These are phyloP conservation scores for Acer negundo DNA, from an alignment of 345 rosid species.

Conservation along the genomic window DNA sequence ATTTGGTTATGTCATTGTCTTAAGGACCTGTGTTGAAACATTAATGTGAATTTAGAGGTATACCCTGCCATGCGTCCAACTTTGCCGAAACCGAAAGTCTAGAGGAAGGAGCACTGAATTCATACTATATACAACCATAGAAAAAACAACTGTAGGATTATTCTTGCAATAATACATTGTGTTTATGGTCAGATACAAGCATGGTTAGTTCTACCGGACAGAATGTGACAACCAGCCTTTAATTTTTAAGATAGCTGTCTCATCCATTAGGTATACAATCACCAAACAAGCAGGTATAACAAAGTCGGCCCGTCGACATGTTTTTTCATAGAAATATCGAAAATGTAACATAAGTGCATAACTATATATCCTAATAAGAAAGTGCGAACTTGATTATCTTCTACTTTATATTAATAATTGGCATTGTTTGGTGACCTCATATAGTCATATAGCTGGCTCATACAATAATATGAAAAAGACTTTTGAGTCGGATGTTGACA, in stretches of 20 bases:
- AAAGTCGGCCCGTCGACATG: background rate
- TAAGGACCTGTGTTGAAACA: background rate
- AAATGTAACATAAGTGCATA: too few relatives aligned
- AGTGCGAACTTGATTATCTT: too few relatives aligned
- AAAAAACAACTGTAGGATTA: background rate
- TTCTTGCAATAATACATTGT: background rate
- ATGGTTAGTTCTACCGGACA: background rate
- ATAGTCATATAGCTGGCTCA: slow-evolving; percentile 29
- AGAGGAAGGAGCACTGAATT: background rate
- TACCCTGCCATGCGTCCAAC: background rate
- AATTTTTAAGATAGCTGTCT: slow-evolving; percentile 1
- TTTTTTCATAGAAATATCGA: background rate
- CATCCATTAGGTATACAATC: slow-evolving; percentile 22
- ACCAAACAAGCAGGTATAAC: background rate
- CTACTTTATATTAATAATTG: background rate
- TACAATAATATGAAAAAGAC: slow-evolving; percentile 17
- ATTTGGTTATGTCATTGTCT: background rate
- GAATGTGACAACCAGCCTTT: slow-evolving; percentile 5
- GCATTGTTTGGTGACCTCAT: slow-evolving; percentile 17
- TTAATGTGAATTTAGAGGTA: background rate
- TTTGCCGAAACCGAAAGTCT: background rate
- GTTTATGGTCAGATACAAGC: background rate
- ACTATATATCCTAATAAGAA: too few relatives aligned
- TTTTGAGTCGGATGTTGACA: background rate
- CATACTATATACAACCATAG: background rate